These are phyloP conservation scores for Plasmodium fragile DNA, from an alignment of 169 alveolate genomes.

Conservation along the genomic window DNA sequence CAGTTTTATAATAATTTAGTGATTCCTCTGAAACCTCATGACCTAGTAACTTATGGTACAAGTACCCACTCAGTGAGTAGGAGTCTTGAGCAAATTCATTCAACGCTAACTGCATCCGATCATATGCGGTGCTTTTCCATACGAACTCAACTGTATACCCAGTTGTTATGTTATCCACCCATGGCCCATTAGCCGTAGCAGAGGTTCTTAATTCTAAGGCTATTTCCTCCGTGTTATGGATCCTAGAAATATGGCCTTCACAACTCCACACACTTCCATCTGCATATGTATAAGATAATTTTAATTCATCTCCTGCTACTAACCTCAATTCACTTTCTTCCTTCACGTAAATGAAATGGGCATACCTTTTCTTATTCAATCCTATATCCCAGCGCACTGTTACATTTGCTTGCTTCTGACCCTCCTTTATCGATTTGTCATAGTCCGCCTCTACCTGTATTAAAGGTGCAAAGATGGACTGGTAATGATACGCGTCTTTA, in stretches of 20 bases:
- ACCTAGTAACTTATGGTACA: conserved; percentile 85
- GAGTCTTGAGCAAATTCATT: conserved; percentile 77
- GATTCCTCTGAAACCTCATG: conserved; percentile 73
- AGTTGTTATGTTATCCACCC: conserved; percentile 76
- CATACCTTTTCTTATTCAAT: conserved; percentile 88
- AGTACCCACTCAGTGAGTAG: conserved; percentile 78
- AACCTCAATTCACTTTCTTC: conserved; percentile 91
- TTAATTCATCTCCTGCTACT: conserved; percentile 93
- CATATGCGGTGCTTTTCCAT: conserved; percentile 95
- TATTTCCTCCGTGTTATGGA: conserved; percentile 87
- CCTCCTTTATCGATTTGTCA: conserved; percentile 92
- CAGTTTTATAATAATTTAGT: conserved; percentile 15
- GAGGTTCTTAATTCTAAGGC: conserved; percentile 86
- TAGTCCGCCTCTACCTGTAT: conserved; percentile 95
- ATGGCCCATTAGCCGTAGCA: conserved; percentile 82
- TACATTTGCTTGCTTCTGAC: conserved; percentile 90
- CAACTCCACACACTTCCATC: conserved; percentile 85
- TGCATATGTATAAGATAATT: conserved; percentile 80
- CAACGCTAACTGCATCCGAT: conserved; percentile 94
- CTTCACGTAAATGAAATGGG: conserved; percentile 90
- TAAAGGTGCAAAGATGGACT: conserved; percentile 88
- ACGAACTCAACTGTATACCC: conserved; percentile 92
- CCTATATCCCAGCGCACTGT: conserved; percentile 87
- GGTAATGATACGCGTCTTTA: conserved; percentile 82
- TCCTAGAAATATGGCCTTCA: conserved; percentile 87